A percentile compares a stretch with the other conserved stretches of the same genome.
These are phyloP conservation scores for Scedosporium boydii DNA, from an alignment of 2,329 filamentous ascomycete genomes.

Conservation along the genomic window DNA sequence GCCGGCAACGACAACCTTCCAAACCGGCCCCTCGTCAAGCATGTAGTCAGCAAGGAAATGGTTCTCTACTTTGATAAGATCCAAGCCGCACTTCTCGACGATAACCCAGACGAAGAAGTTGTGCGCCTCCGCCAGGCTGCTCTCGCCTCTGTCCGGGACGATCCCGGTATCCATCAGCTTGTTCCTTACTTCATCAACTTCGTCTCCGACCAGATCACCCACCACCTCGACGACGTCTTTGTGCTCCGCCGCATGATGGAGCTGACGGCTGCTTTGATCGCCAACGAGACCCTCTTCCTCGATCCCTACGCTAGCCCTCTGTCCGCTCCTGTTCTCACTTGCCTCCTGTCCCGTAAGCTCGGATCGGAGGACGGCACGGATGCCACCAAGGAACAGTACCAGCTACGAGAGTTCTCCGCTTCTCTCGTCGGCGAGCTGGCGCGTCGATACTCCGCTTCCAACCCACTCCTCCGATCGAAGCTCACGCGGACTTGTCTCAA, in stretches of 20 bases:
- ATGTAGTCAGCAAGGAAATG: conserved; percentile 90
- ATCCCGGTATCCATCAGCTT: conserved; percentile 89
- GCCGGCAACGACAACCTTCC: conserved; percentile 74
- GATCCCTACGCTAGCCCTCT: conserved; percentile 55
- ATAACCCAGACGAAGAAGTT: conserved; percentile 70
- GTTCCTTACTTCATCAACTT: conserved; percentile 96
- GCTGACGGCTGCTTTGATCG: conserved; percentile 72
- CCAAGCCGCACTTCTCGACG: conserved; percentile 77
- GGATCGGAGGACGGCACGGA: conserved; percentile 48
- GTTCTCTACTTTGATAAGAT: conserved; percentile 97
- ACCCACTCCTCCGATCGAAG: conserved; percentile 74
- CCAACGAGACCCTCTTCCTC: conserved; percentile 70
- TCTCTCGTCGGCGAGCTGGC: conserved; percentile 73
- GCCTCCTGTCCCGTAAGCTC: conserved; percentile 68
- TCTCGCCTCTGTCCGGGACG: conserved; percentile 73
- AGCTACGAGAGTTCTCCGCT: conserved; percentile 75
- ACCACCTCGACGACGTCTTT: conserved; percentile 83
- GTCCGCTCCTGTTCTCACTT: conserved; percentile 82
- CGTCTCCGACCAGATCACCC: conserved; percentile 90
- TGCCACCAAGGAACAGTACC: conserved; percentile 56
- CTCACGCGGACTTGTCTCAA: conserved; percentile 91
- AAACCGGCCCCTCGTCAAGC: conserved; percentile 87
- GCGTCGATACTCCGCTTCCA: conserved; percentile 70
- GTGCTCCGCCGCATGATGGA: conserved; percentile 88
- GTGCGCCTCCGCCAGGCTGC: conserved; percentile 69